phyloP scores from a whole-genome alignment of 768 basidiomycete genomes.

The Suillus hirtellus region DNA sequence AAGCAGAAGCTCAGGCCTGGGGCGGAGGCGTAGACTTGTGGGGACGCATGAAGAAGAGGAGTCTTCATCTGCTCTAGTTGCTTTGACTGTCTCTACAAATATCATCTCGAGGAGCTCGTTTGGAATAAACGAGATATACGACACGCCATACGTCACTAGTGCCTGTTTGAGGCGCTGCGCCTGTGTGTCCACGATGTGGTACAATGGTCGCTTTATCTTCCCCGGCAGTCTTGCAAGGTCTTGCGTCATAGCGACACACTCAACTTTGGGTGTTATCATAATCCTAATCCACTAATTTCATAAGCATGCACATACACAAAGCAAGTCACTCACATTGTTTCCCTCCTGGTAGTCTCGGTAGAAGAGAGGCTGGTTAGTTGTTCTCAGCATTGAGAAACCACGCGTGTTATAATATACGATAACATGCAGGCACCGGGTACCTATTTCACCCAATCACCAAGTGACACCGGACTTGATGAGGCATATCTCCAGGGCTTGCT shows the following conservation, averaged over 20 bases:
- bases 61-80: constrained; percentile 8
- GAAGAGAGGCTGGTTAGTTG: neutral
- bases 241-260: constrained; percentile 12
- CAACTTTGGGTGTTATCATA: constrained; percentile 5
- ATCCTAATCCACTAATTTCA: neutral
- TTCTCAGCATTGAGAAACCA: constrained; percentile 5
- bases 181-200: constrained; percentile 20
- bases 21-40: neutral
- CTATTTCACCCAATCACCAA: constrained; percentile 2
- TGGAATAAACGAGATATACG: constrained; percentile 24
- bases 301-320: neutral
- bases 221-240: constrained; percentile 21
- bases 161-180: constrained; percentile 17
- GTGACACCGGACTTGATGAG: constrained; percentile 3
- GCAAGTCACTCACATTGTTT: constrained; percentile 1
- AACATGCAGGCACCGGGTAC: constrained; percentile 1
- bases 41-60: constrained; percentile 5
- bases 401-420: constrained; percentile 1
- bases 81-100: constrained; percentile 21
- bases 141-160: constrained; percentile 7
- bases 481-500: constrained; percentile 5
- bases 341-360: neutral
- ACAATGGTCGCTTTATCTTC: constrained; percentile 21
- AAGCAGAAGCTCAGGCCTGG: constrained; percentile 34
- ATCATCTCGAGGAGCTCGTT: constrained; percentile 29